Conservation (phyloP, 345 rosid genomes). For the sweet orange (Citrus sinensis) region DVS_A1.0 CM039167.1:9261501-9262000, state of each 20-base stretch:
- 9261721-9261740: not conserved
- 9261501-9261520: not conserved
- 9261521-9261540: not conserved
- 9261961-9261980: not conserved
- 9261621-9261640: slow-evolving; percentile 15
- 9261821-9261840: not conserved
- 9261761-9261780: slow-evolving; percentile 3
- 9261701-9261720: not conserved
- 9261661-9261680: slow-evolving; percentile 29
- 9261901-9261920: slow-evolving; percentile 24
- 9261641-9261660: slow-evolving; percentile 20
- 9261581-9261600: slow-evolving; percentile 6
- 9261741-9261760: not conserved
- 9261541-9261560: not conserved
- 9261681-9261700: slow-evolving; percentile 19
- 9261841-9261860: slow-evolving; percentile 16
- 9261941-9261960: not conserved
- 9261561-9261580: slow-evolving; percentile 13
- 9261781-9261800: slow-evolving; percentile 9
- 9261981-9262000: not conserved
- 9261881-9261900: slow-evolving; percentile 11
- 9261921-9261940: not conserved
- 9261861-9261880: not conserved
- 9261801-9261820: slow-evolving; percentile 8
- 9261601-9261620: slow-evolving; percentile 25